Evolutionary conservation across 2,329 filamentous ascomycete genomes (phyloP), one percentile per base, ranked within the genome.

Genomic region (Ceratocystis harringtonii): DNA sequence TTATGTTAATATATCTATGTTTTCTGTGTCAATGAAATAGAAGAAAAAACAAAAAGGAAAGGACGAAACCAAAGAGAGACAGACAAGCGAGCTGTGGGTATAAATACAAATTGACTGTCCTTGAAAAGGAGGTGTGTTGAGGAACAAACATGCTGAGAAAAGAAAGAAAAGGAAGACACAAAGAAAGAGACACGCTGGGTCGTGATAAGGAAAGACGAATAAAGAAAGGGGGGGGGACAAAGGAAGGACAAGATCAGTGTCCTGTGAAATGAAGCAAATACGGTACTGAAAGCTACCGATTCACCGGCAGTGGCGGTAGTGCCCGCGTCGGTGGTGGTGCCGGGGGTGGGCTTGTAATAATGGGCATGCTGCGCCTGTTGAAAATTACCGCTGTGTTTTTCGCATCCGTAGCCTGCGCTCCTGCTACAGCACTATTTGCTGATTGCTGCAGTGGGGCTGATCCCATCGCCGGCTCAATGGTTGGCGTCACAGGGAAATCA

Each of bases 281-380:
- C 3, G 6, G 19, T 6, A 19, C n/a, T 10, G 3, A 12, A 12
- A 30, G n/a, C 22, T 4, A 52, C 6, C 62, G 63, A 41, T 73
- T 75, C 55, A 70, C 73, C 3, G 80, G 81, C 48, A 83, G 76
- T 0, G 81, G 81, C 19, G 81, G 81, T 25, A 84, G 75, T 15
- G 81, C 80, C 68, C 78, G 78, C 10, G 75, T 82, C 28, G 81
- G 81, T 4, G 81, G 81, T 5, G 81, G 81, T 15, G 76, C 79
- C 17, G 78, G 80, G 1, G 81, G 81, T 36, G 80, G 80, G 0
- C 78, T 79, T 12, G 79, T 76, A 1, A 73, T 73, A 45, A 82
- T 73, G 10, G 80, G 77, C 76, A 82, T 77, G 72, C 80, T 82
- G 65, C 77, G 75, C 30, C 79, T 75, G 63, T 75, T 76, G 30